Evolutionary conservation across 768 basidiomycete genomes (phyloP), one percentile per base, ranked within the genome.

Genomic region (Tulasnella sp.): DNA sequence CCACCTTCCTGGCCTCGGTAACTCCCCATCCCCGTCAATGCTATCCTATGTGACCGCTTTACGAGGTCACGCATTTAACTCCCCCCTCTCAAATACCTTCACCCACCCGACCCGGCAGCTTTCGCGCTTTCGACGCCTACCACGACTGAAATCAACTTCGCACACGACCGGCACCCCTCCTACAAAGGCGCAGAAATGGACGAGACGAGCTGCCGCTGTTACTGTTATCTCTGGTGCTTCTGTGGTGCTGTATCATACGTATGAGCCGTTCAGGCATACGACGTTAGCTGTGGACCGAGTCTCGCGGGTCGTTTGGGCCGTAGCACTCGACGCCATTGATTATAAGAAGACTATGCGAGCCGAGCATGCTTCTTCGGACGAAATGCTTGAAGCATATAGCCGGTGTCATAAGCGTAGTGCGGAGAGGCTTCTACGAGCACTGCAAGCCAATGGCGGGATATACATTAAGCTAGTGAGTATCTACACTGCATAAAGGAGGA

Each of bases 361-460:
- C 57, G 66, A 58, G 1, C 84, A 82, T 64, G 63, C 64, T 2
- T 76, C 79, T 1, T 72, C 77, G 35, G 73, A 77, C 12, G 76
- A 78, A 49, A 71, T 71, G 59, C 63, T 70, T 14, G 67, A 73
- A 2, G 83, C 84, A 2, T 75, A 79, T 62, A 86, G 86, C 12
- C 71, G 79, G 31, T 94, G 91, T 68, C 94, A 99, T 71, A 76
- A 70, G 49, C 77, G 91, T 43, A 92, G 88, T 66, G 91, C 91
- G 6, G 67, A 73, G 54, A 75, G 90, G 57, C 79, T 96, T 37
- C 71, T 93, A 61, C 77, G 76, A 60, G 89, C 90, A n/a, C 73
- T 98, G 42, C 74, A 92, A 51, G 83, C 81, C 5, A 96, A 97
- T 64, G 91, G 92, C 74, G 85, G 88, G 63, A 78, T 91, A 21